Evolutionary conservation across 2,329 filamentous ascomycete species (phyloP), one percentile per base, ranked within the genome.

Genomic region (Berkeleyomyces rouxiae): DNA sequence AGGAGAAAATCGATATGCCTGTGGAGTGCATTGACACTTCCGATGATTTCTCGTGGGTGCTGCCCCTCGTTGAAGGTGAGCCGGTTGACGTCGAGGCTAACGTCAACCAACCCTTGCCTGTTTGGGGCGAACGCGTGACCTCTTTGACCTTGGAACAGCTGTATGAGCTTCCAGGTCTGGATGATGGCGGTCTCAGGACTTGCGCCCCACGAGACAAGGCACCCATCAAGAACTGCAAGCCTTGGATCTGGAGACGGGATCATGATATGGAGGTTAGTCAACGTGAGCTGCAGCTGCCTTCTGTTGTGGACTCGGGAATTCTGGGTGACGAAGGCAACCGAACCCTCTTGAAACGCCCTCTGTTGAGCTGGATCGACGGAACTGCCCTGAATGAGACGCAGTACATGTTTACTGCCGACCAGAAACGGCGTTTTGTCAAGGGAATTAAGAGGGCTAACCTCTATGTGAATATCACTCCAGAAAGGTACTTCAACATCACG

Each of bases 281-380:
- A n/a, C 36, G 33, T 5, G 58, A 61, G 58, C 43, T 63, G 7
- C 36, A 40, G 23, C 33, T 63, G 6, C 62, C 62, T 6, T 40
- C 47, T 10, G n/a, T 63, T 7, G 36, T 46, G 7, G 36, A 39
- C 23, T 51, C 59, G 33, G n/a, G n/a, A 6, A 44, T 16, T 7
- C 43, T 63, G 11, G 62, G 62, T 11, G 16, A n/a, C 11, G 58
- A 58, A 11, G 58, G 58, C 9, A 55, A 51, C 31, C 53, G 47
- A 49, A 39, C 16, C 31, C 23, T 61, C 11, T 16, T 47, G 5
- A 6, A 46, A 13, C 62, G 62, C 10, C 47, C 49, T 6, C 4
- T 58, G 39, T 37, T 63, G 36, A 44, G 53, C 46, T 63, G 59
- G 42, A 36, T 63, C 11, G 62, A 63, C 36, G 61, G 61, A 3